phyloP scores from a whole-genome alignment of 768 basidiomycete genomes.

The Termitomyces sp. region DNA sequence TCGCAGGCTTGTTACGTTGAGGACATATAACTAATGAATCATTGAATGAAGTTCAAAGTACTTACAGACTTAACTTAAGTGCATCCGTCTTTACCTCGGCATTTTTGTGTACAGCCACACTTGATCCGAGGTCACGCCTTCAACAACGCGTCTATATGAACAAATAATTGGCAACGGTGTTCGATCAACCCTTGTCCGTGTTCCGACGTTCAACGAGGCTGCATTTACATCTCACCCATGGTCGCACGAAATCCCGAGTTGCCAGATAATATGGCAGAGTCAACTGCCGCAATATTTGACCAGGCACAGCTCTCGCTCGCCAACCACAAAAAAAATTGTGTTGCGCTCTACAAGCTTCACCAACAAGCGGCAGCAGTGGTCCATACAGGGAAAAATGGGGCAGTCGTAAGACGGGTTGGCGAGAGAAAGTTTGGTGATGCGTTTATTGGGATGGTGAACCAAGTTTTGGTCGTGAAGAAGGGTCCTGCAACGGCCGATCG shows the following conservation, averaged over 20 bases:
- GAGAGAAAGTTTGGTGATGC: slow-evolving; percentile 74
- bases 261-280: slow-evolving; percentile 28
- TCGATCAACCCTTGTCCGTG: slow-evolving; percentile 1
- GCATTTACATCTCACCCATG: slow-evolving; percentile 14
- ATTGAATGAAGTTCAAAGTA: no score
- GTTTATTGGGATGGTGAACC: slow-evolving; percentile 69
- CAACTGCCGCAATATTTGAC: slow-evolving; percentile 50
- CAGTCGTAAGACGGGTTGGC: slow-evolving; percentile 51
- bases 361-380: slow-evolving; percentile 51
- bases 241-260: slow-evolving; percentile 15
- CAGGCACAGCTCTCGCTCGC: slow-evolving; percentile 77
- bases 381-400: slow-evolving; percentile 43
- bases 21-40: no score
- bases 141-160: slow-evolving; percentile 17
- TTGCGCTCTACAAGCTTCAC: slow-evolving; percentile 83
- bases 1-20: no score
- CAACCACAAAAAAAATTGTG: slow-evolving; percentile 91
- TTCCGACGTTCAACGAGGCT: not conserved
- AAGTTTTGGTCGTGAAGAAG: slow-evolving; percentile 80
- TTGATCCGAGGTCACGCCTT: not conserved
- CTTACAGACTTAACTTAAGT: no score
- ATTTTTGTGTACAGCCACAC: not conserved
- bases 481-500: slow-evolving; percentile 78
- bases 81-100: no score
- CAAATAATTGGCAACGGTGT: slow-evolving; percentile 6